These are phyloP conservation scores for Datura wrightii DNA, from an alignment of 257 asterid genomes.

Conservation along the genomic window DNA sequence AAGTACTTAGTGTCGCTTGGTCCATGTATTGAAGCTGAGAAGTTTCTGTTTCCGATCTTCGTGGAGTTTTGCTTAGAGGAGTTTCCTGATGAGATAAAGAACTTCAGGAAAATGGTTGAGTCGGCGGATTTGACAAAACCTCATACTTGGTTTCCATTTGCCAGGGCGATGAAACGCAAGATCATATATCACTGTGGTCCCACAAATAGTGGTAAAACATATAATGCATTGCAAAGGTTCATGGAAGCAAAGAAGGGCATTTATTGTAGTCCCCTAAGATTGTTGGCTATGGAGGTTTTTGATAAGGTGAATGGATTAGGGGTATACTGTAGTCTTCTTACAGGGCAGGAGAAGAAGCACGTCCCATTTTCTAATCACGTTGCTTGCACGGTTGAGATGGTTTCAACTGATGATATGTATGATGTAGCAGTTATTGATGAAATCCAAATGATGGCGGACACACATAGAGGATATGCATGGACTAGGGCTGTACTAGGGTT, in stretches of 20 bases:
- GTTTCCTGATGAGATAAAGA: slow-evolving; percentile 72
- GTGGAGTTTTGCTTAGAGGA: slow-evolving; percentile 84
- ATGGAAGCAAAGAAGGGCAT: slow-evolving; percentile 93
- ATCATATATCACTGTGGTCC: slow-evolving; percentile 94
- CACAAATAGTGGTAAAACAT: slow-evolving; percentile 96
- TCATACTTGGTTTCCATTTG: slow-evolving; percentile 96
- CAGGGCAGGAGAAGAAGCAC: slow-evolving; percentile 86
- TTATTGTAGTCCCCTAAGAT: slow-evolving; percentile 94
- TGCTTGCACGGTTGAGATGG: slow-evolving; percentile 98
- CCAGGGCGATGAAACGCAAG: slow-evolving; percentile 94
- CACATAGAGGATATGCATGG: slow-evolving; percentile 92
- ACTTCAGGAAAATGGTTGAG: slow-evolving; percentile 76
- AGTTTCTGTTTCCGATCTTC: slow-evolving; percentile 80
- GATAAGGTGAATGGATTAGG: slow-evolving; percentile 90
- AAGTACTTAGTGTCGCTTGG: slow-evolving; percentile 68
- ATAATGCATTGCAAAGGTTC: slow-evolving; percentile 90
- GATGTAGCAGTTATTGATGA: slow-evolving; percentile 97
- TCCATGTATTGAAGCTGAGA: slow-evolving; percentile 70
- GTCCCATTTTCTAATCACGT: slow-evolving; percentile 91
- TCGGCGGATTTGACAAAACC: slow-evolving; percentile 94
- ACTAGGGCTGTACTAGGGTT: slow-evolving; percentile 88
- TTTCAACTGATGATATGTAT: slow-evolving; percentile 69
- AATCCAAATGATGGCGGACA: slow-evolving; percentile 94
- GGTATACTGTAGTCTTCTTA: slow-evolving; percentile 85
- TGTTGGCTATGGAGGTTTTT: slow-evolving; percentile 97